Percentiles rank a stretch among this genome's conserved stretches.
These are phyloP conservation scores for Hygrophorus pudorinus DNA, from an alignment of 768 basidiomycete species.

Conservation along the genomic window DNA sequence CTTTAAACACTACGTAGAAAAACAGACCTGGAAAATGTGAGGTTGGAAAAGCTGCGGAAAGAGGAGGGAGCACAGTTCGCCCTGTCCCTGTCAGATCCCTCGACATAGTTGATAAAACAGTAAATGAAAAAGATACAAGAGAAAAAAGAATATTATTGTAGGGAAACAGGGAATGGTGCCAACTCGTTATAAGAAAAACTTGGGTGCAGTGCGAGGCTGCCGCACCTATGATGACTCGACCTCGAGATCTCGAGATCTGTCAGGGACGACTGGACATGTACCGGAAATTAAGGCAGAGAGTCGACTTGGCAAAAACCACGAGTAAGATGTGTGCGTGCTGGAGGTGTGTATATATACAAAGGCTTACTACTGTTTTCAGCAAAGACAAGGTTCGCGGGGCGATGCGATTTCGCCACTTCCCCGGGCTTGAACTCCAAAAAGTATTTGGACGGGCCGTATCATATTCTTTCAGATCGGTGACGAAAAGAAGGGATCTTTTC, in stretches of 20 bases:
- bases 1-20: slow-evolving; percentile 27
- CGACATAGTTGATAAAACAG: slow-evolving; percentile 50
- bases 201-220: not conserved
- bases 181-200: slow-evolving; percentile 11
- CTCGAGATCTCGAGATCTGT: slow-evolving; percentile 35
- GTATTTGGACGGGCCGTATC: not conserved
- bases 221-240: slow-evolving; percentile 9
- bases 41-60: slow-evolving; percentile 78
- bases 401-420: slow-evolving; percentile 4
- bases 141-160: slow-evolving; percentile 43
- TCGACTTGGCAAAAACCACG: slow-evolving; percentile 24
- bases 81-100: slow-evolving; percentile 73
- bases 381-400: slow-evolving; percentile 20
- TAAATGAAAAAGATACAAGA: slow-evolving; percentile 34
- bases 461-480: slow-evolving; percentile 7
- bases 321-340: slow-evolving; percentile 19
- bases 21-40: slow-evolving; percentile 87
- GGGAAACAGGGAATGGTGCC: slow-evolving; percentile 32
- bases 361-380: slow-evolving; percentile 27
- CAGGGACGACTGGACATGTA: slow-evolving; percentile 40
- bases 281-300: slow-evolving; percentile 25
- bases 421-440: slow-evolving; percentile 5
- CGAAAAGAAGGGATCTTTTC: slow-evolving; percentile 13
- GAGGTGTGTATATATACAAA: slow-evolving; percentile 19
- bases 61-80: slow-evolving; percentile 81